Evolutionary conservation across 768 basidiomycete genomes (phyloP), one percentile per base, ranked within the genome.

Genomic region (Suillus tomentosus): DNA sequence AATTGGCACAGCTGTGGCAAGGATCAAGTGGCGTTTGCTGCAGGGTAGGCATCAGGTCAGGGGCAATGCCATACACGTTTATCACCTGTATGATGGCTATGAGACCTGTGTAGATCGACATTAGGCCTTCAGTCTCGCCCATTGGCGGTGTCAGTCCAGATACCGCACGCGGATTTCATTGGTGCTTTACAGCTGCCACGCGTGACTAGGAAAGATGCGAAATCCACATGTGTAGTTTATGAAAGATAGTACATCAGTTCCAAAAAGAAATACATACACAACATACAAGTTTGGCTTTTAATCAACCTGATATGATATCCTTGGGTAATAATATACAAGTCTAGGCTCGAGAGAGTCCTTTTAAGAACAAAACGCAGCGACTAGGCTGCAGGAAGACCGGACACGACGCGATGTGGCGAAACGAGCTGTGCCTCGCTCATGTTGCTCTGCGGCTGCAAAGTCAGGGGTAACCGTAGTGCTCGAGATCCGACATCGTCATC

Each of bases 371-470:
- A 58, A 66, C 11, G 42, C 48, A 59, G 27, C 39, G n/a, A 40
- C 59, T 67, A 73, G 53, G 53, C 71, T 17, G 59, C 65, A 43
- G 27, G 47, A 17, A 56, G 19, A 43, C 64, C 56, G 27, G 27
- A 42, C 39, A 14, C 42, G 56, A 57, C 58, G 47, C 64, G 67
- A 47, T 61, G 70, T 14, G 73, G 66, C 54, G 65, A 66, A 42
- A 51, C 65, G 68, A 80, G 81, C 31, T 82, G 80, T 3, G 79
- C 78, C 69, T 87, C 84, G 55, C 79, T 74, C 86, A 87, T 87
- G 60, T 45, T 68, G 57, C 70, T 68, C 48, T 68, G 59, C 45
- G 69, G 66, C 39, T 66, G 73, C 5, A 67, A 66, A 6, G 66
- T 69, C 59, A 63, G 60, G 10, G 68, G 61, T 51, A 73, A 65